phyloP scores from a whole-genome alignment of 2,329 filamentous ascomycete species.

The Claviceps sp. region DNA sequence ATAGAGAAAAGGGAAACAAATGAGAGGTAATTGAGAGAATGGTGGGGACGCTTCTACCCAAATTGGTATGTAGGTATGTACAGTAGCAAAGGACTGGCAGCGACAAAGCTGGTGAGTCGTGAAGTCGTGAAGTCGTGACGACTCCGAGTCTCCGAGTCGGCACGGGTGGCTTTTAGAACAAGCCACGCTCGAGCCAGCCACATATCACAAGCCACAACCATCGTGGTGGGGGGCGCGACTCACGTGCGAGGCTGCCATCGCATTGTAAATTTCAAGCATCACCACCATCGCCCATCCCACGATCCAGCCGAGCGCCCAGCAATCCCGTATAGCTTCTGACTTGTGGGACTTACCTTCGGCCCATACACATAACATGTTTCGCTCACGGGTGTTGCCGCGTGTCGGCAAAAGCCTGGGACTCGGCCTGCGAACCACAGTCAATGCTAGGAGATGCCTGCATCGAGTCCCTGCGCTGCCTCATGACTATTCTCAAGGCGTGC shows the following conservation, averaged over 20 bases:
- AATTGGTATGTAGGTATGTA: too few species aligned
- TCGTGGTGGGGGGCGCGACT: not conserved
- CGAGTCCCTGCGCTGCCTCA: conserved; percentile 32
- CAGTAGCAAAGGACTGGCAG: too few species aligned
- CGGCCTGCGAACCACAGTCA: conserved; percentile 21
- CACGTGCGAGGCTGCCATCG: not conserved
- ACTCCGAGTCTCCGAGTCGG: too few species aligned
- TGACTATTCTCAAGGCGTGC: conserved; percentile 40
- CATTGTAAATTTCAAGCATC: not conserved
- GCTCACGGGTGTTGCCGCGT: conserved; percentile 38
- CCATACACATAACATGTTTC: conserved; percentile 27
- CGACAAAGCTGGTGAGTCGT: too few species aligned
- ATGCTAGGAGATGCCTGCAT: conserved; percentile 30
- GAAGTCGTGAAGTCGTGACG: too few species aligned
- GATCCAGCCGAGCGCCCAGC: not conserved
- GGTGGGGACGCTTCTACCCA: too few species aligned
- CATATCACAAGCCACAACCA: not conserved
- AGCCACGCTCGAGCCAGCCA: not conserved
- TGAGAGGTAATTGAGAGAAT: too few species aligned
- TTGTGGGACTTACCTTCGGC: not conserved
- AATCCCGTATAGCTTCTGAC: not conserved
- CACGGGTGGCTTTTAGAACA: not conserved
- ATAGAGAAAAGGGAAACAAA: too few species aligned
- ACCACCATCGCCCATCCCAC: not conserved
- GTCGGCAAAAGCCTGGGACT: conserved; percentile 23